phyloP scores from a whole-genome alignment of 179 eudicot species.

The Patellifolia procumbens region DNA sequence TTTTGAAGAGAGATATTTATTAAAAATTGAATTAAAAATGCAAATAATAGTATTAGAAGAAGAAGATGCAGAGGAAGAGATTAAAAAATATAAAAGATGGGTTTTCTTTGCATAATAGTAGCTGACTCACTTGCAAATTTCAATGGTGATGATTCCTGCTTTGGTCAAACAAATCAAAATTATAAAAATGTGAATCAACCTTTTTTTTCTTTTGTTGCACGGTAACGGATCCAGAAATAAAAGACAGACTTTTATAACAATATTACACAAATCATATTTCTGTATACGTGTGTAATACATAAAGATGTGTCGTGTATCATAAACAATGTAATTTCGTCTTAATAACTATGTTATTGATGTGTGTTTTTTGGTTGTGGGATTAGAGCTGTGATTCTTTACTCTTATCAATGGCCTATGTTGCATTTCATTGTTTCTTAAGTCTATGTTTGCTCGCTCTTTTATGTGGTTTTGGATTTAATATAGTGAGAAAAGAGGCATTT shows the following conservation, averaged over 20 bases:
- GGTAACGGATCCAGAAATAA: too few species aligned
- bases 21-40: not conserved
- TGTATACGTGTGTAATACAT: too few species aligned
- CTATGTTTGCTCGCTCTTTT: not conserved
- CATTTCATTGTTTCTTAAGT: not conserved
- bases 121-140: constrained; percentile 43
- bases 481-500: not conserved
- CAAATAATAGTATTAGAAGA: not conserved
- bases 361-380: constrained; percentile 27
- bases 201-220: not conserved
- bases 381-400: constrained; percentile 35
- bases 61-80: not conserved
- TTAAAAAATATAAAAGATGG: constrained; percentile 16
- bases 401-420: constrained; percentile 25
- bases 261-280: too few species aligned
- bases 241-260: not conserved
- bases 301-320: too few species aligned
- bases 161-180: constrained; percentile 29
- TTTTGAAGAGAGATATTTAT: not conserved
- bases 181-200: not conserved
- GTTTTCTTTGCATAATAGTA: constrained; percentile 26
- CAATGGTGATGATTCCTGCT: constrained; percentile 29
- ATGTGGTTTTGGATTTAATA: not conserved
- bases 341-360: too few species aligned
- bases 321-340: too few species aligned